phyloP scores from a whole-genome alignment of 2,329 filamentous ascomycete genomes.

The Aspergillus texensis region DNA sequence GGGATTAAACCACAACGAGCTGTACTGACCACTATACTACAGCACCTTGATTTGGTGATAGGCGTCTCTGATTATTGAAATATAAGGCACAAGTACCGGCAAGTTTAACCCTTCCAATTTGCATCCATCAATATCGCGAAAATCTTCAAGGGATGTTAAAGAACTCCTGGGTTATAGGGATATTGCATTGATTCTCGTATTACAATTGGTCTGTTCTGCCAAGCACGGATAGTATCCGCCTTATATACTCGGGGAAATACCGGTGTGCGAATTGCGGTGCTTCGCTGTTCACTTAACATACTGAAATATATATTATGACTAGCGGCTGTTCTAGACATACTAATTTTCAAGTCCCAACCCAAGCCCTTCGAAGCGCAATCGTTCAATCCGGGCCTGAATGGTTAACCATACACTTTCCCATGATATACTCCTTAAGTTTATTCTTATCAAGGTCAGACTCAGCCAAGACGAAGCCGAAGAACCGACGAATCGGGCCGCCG shows the following conservation, averaged over 20 bases:
- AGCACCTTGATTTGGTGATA: slow-evolving; percentile 1
- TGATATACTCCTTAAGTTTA: no score
- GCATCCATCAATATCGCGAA: background rate
- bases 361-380: no score
- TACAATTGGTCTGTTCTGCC: accelerated
- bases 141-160: background rate
- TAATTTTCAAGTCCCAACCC: no score
- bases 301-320: no score
- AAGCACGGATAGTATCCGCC: background rate
- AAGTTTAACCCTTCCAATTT: background rate
- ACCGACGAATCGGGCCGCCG: background rate
- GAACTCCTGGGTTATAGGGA: background rate
- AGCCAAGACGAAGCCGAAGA: background rate
- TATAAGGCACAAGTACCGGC: accelerated
- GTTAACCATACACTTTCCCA: no score
- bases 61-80: accelerated
- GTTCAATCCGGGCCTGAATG: no score
- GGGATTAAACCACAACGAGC: slow-evolving; percentile 2
- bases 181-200: background rate
- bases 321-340: no score
- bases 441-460: background rate
- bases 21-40: slow-evolving; percentile 5
- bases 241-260: background rate
- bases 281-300: no score
- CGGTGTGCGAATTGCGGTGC: no score